phyloP scores from a whole-genome alignment of 2,329 filamentous ascomycete genomes.

The Xylariales sp. region DNA sequence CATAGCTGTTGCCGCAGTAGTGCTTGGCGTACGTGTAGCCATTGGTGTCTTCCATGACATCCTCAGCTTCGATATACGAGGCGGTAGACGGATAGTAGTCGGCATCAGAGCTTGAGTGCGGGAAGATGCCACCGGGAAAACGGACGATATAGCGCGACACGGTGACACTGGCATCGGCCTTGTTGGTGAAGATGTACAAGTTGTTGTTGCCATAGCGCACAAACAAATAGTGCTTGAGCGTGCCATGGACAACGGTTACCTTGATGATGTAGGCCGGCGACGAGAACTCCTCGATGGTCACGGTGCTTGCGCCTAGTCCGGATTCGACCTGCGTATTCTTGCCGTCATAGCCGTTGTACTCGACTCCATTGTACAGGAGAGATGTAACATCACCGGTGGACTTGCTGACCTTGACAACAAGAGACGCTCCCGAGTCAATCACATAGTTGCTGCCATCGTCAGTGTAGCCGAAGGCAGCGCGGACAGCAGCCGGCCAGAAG shows the following conservation, averaged over 20 bases:
- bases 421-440: constrained; percentile 26
- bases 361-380: constrained; percentile 12
- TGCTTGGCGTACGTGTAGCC: constrained; percentile 34
- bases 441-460: constrained; percentile 32
- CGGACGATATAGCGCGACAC: constrained; percentile 33
- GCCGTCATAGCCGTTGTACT: constrained; percentile 10
- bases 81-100: constrained; percentile 28
- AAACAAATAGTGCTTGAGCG: constrained; percentile 29
- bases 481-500: constrained; percentile 21
- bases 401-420: constrained; percentile 30
- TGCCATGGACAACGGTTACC: constrained; percentile 27
- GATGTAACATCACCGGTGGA: constrained; percentile 29
- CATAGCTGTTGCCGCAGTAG: constrained; percentile 32
- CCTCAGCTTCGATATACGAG: constrained; percentile 27
- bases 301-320: constrained; percentile 25
- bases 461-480: constrained; percentile 33
- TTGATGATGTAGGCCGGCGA: constrained; percentile 26
- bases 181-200: constrained; percentile 38
- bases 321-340: constrained; percentile 22
- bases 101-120: constrained; percentile 19
- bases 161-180: constrained; percentile 30
- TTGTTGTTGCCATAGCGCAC: constrained; percentile 31
- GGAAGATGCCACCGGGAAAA: constrained; percentile 23
- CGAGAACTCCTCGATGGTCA: constrained; percentile 20
- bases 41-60: constrained; percentile 20